A percentile compares a stretch with the other conserved stretches of the same genome.
phyloP scores from a whole-genome alignment of 2,329 filamentous ascomycete genomes.

The Microcyclosporella mali region DNA sequence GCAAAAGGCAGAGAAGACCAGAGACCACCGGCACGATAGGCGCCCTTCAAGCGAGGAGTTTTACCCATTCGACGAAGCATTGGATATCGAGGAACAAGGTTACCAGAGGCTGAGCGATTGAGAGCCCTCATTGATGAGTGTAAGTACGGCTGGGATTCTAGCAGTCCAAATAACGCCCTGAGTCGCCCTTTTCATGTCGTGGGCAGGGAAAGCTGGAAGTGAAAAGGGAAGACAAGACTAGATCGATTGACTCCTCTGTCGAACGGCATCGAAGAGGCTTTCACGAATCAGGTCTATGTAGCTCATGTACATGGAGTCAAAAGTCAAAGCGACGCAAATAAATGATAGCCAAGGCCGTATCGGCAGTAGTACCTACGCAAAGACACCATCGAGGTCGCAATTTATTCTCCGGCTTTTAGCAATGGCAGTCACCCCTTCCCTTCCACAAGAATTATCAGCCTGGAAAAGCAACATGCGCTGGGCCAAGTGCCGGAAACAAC shows the following conservation, averaged over 20 bases:
- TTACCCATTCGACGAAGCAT: no score
- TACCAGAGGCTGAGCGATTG: no score
- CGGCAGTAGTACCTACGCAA: slow-evolving; percentile 16
- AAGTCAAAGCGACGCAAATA: slow-evolving; percentile 30
- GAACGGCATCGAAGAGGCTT: slow-evolving; percentile 20
- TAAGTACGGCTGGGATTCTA: slow-evolving; percentile 9
- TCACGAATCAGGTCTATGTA: slow-evolving; percentile 23
- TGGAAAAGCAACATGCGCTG: slow-evolving; percentile 35
- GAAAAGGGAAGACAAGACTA: slow-evolving; percentile 25
- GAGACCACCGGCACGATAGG: no score
- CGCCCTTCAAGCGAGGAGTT: no score
- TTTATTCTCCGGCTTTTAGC: slow-evolving; percentile 31
- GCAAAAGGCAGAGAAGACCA: no score
- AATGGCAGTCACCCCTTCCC: slow-evolving; percentile 36
- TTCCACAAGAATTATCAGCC: slow-evolving; percentile 36
- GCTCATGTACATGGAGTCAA: slow-evolving; percentile 27
- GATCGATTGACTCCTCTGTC: slow-evolving; percentile 21
- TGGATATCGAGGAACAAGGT: no score
- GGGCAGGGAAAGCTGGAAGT: slow-evolving; percentile 17
- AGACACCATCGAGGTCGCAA: slow-evolving; percentile 25
- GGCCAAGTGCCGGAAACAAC: slow-evolving; percentile 35
- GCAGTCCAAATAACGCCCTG: slow-evolving; percentile 32
- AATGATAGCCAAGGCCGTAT: slow-evolving; percentile 30
- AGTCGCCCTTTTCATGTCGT: slow-evolving; percentile 21
- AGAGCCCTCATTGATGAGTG: slow-evolving; percentile 3